phyloP scores from a whole-genome alignment of 805 yeast genomes.

The Lipomyces chichibuensis region DNA sequence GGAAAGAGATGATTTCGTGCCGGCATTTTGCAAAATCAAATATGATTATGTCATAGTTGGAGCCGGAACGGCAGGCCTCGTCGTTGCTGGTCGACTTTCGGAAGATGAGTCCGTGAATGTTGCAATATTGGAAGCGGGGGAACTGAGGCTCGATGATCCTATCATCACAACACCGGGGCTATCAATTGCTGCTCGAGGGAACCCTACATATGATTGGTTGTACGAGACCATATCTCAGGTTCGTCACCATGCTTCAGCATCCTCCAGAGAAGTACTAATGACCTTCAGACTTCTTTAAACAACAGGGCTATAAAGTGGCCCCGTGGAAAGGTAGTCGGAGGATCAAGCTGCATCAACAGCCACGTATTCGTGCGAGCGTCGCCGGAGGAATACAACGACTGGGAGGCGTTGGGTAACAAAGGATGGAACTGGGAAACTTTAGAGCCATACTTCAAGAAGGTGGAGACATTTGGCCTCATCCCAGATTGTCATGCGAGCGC shows the following conservation, averaged over 20 bases:
- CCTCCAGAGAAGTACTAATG: neutral
- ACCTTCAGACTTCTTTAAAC: neutral
- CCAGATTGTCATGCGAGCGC: neutral
- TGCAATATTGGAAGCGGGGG: constrained; percentile 43
- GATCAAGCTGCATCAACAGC: constrained; percentile 6
- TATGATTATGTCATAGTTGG: constrained; percentile 41
- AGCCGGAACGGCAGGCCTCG: constrained; percentile 45
- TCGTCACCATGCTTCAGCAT: neutral
- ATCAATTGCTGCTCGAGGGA: neutral
- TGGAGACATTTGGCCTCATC: neutral
- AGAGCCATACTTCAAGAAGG: constrained; percentile 37
- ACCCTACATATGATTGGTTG: constrained; percentile 2
- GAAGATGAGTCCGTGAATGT: constrained; percentile 41
- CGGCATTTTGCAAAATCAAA: neutral
- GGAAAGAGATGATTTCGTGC: neutral
- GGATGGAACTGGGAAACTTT: constrained; percentile 43
- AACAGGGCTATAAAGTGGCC: constrained; percentile 7
- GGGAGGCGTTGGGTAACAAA: constrained; percentile 42
- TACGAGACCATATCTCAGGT: neutral
- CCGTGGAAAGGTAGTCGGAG: constrained; percentile 7
- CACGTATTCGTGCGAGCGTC: neutral
- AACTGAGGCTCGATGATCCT: neutral
- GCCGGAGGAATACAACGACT: constrained; percentile 36
- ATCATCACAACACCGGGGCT: neutral
- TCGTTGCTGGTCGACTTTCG: constrained; percentile 43